A percentile compares a stretch with the other conserved stretches of the same genome.
These are phyloP conservation scores for Leccinellum rugosiceps DNA, from an alignment of 768 basidiomycete species.

Conservation along the genomic window DNA sequence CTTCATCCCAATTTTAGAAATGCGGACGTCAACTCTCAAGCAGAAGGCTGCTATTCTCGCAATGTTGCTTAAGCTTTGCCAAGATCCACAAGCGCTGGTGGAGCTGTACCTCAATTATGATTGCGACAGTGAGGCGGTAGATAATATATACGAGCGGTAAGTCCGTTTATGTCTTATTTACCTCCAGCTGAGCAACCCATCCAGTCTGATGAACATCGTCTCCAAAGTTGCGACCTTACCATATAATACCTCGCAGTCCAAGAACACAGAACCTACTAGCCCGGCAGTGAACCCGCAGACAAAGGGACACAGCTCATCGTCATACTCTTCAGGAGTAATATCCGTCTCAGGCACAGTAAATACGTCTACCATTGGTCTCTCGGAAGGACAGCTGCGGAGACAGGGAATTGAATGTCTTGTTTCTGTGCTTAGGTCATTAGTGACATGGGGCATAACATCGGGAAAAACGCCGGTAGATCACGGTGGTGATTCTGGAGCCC, in stretches of 20 bases:
- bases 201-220: conserved; percentile 89
- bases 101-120: conserved; percentile 99
- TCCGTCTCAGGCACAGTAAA: conserved; percentile 66
- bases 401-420: conserved; percentile 96
- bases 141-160: conserved; percentile 97
- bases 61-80: conserved; percentile 84
- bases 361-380: conserved; percentile 61
- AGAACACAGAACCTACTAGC: conserved; percentile 55
- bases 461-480: conserved; percentile 33
- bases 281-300: conserved; percentile 52
- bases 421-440: conserved; percentile 82
- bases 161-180: conserved; percentile 21
- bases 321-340: conserved; percentile 64
- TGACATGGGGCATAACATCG: conserved; percentile 79
- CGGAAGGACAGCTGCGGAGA: conserved; percentile 80
- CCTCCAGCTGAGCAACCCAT: conserved; percentile 4
- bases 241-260: conserved; percentile 45
- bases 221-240: conserved; percentile 81
- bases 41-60: conserved; percentile 92
- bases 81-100: conserved; percentile 96
- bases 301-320: conserved; percentile 33
- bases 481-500: conserved; percentile 38
- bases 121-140: conserved; percentile 90
- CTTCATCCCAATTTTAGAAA: conserved; percentile 96
- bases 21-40: conserved; percentile 92